These are phyloP conservation scores for Salix caprea DNA, from an alignment of 345 rosid species.

Conservation along the genomic window DNA sequence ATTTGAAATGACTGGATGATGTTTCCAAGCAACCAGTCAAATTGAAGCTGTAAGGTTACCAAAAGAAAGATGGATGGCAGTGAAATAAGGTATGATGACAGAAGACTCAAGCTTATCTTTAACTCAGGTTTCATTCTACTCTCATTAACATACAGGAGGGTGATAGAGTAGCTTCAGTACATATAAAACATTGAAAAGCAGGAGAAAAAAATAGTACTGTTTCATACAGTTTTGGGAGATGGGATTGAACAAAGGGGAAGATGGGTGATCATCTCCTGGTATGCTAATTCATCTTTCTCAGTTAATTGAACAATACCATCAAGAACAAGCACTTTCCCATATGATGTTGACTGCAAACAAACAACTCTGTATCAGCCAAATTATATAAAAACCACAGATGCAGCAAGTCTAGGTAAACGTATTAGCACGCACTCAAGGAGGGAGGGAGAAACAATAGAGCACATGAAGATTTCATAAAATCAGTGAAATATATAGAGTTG, in stretches of 20 bases:
- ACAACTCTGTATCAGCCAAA: neutral
- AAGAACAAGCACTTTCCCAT: constrained; percentile 96
- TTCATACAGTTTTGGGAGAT: constrained; percentile 66
- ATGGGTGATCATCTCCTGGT: constrained; percentile 99
- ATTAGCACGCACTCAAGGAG: neutral
- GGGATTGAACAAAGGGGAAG: constrained; percentile 88
- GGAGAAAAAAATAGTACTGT: neutral
- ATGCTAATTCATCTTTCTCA: constrained; percentile 94
- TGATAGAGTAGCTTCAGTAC: neutral
- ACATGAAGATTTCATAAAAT: neutral
- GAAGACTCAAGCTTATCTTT: neutral
- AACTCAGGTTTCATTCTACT: neutral
- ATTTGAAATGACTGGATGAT: neutral
- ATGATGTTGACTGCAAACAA: constrained; percentile 63
- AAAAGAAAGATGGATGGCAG: neutral
- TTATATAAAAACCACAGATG: neutral
- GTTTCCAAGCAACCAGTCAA: neutral
- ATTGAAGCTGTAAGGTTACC: neutral
- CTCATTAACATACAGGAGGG: neutral
- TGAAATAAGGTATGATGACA: neutral
- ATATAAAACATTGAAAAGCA: neutral
- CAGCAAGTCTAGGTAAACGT: neutral
- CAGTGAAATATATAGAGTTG: constrained; percentile 3
- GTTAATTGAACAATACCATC: constrained; percentile 95
- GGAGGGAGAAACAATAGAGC: neutral